Evolutionary conservation across 805 yeast genomes (phyloP).

Genomic region (Dipodascopsis tothii): DNA sequence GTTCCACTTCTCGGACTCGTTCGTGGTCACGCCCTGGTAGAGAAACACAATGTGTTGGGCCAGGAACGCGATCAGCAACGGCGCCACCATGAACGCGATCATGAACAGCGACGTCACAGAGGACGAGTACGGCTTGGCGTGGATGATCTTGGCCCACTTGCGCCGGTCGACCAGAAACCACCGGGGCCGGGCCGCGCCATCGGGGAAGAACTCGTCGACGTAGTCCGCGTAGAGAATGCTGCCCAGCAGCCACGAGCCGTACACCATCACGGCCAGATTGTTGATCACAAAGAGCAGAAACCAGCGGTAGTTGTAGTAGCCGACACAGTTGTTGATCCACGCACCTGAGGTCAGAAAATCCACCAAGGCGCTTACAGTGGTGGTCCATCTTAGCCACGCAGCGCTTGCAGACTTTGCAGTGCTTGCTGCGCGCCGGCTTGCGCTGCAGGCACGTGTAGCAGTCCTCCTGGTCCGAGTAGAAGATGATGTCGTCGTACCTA

Average conservation of each 20-base stretch:
- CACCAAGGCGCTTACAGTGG: constrained; percentile 37
- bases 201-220: constrained; percentile 11
- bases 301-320: constrained; percentile 52
- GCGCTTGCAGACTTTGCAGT: constrained; percentile 45
- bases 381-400: constrained; percentile 50
- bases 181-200: constrained; percentile 1
- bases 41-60: constrained; percentile 44
- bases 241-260: constrained; percentile 37
- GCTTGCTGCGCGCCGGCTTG: constrained; percentile 57
- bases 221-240: constrained; percentile 11
- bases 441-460: constrained; percentile 44
- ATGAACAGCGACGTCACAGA: constrained; percentile 36
- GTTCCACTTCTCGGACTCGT: constrained; percentile 67
- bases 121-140: constrained; percentile 16
- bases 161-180: not conserved
- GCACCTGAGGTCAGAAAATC: constrained; percentile 24
- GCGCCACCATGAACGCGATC: constrained; percentile 39
- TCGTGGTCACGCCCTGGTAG: constrained; percentile 64
- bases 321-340: constrained; percentile 58
- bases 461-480: constrained; percentile 35
- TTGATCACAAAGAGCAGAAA: constrained; percentile 49
- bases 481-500: constrained; percentile 47
- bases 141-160: constrained; percentile 15
- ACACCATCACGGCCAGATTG: constrained; percentile 40
- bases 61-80: constrained; percentile 41